Evolutionary conservation across 768 basidiomycete genomes (phyloP).

Genomic region (Boletus rubropictus): DNA sequence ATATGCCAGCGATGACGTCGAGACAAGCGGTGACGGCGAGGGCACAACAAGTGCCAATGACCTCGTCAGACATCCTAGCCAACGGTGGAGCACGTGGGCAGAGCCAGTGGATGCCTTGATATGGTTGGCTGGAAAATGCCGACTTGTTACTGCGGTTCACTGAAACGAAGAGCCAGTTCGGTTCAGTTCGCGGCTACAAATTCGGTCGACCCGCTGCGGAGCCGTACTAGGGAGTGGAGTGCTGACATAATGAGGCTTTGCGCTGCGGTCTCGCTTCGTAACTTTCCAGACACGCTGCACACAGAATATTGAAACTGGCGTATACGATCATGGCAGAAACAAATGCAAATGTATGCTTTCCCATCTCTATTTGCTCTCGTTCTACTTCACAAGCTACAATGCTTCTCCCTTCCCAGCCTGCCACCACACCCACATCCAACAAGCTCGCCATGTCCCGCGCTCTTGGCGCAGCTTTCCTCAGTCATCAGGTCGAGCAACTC

Average conservation of each 20-base stretch:
- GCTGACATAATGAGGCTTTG: slow-evolving; percentile 14
- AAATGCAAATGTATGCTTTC: slow-evolving; percentile 16
- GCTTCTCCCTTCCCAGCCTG: slow-evolving; percentile 10
- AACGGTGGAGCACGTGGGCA: no score
- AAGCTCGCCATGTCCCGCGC: slow-evolving; percentile 82
- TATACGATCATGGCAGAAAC: slow-evolving; percentile 16
- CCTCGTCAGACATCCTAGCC: not conserved
- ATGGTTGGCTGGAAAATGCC: no score
- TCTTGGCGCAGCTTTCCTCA: slow-evolving; percentile 80
- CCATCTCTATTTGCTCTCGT: no score
- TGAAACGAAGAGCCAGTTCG: no score
- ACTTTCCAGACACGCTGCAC: no score
- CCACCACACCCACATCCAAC: slow-evolving; percentile 35
- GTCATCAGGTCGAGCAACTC: slow-evolving; percentile 83
- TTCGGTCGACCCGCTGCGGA: no score
- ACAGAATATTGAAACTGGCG: slow-evolving; percentile 1
- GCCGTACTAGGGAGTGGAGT: no score
- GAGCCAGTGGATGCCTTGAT: no score
- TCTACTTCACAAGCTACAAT: not conserved
- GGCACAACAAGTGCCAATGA: slow-evolving; percentile 16
- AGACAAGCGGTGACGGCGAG: slow-evolving; percentile 13
- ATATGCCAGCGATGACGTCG: slow-evolving; percentile 21
- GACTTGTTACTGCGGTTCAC: no score
- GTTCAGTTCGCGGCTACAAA: no score
- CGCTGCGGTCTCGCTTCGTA: no score